Evolutionary conservation across 2,329 filamentous ascomycete species (phyloP), one percentile per base, ranked within the genome.

Genomic region (Rhinocladiella similis): DNA sequence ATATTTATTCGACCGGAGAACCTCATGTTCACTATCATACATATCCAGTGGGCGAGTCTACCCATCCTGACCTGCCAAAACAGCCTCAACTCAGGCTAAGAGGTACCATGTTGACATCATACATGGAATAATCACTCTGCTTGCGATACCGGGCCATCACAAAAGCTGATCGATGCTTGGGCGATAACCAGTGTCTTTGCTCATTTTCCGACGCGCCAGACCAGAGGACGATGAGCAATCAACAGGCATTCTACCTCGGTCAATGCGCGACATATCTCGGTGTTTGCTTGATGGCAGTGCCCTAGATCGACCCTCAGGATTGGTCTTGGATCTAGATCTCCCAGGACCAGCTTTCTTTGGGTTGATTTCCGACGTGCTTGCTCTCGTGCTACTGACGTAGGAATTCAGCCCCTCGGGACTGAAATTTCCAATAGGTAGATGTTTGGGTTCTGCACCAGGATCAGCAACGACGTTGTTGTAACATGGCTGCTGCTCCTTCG

Each of bases 321-420:
- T 60, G 16, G 57, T 60, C 46, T 54, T 60, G 6, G 57, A 55
- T 27, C 53, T 47, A n/a, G 57, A 60, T 33, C 57, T 51, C 14
- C 19, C 18, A 18, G 43, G 42, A 16, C 19, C 20, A 16, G n/a
- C 6, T 5, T 25, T 36, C 9, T 42, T 48, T 27, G 47, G 16
- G 7, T 39, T n/a, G 2, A 38, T 3, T 9, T 38, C 10, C n/a
- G 41, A 27, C 13, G 22, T 50, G 16, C 41, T 33, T 9, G 29
- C 13, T 29, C 46, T 49, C 13, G 16, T 45, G 38, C 46, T 47
- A 5, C 43, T n/a, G 18, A 16, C 39, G 16, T 22, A 38, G n/a
- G 12, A 38, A 38, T 18, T 33, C 4, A 42, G 13, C 2, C 43
- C 48, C 36, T 38, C 52, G 3, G 49, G 50, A 20, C 50, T 52